phyloP scores from a whole-genome alignment of 805 yeast species.

The Myxozyma neotropica region DNA sequence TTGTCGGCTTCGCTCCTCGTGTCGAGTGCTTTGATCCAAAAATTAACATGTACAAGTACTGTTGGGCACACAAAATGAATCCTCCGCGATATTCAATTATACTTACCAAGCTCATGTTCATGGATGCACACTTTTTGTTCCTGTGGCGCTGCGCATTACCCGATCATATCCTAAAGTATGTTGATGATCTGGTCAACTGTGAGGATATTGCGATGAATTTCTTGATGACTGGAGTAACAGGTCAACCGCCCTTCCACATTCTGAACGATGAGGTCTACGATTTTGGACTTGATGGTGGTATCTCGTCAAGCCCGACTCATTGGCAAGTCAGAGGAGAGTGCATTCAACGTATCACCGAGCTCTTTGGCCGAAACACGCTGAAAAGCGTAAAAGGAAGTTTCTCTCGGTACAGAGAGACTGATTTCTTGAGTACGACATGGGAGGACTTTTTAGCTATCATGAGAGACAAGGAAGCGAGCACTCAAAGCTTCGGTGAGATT shows the following conservation, averaged over 20 bases:
- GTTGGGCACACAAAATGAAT: conserved; percentile 27
- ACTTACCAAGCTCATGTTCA: conserved; percentile 33
- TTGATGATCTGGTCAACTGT: conserved; percentile 32
- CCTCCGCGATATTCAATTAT: conserved; percentile 32
- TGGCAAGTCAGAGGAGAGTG: conserved; percentile 28
- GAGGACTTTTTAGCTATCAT: conserved; percentile 27
- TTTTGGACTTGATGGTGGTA: conserved; percentile 33
- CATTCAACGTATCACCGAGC: conserved; percentile 23
- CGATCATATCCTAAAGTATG: conserved; percentile 31
- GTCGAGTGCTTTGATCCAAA: conserved; percentile 28
- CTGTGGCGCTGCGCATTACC: conserved; percentile 34
- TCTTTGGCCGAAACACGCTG: conserved; percentile 28
- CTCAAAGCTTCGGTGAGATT: conserved; percentile 12
- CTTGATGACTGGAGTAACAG: conserved; percentile 29
- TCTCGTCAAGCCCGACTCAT: conserved; percentile 28
- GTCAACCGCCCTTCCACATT: conserved; percentile 26
- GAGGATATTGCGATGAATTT: conserved; percentile 35
- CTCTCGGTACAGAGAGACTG: conserved; percentile 23
- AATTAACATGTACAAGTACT: conserved; percentile 22
- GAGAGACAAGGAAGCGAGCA: conserved; percentile 19
- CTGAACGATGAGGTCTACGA: conserved; percentile 31
- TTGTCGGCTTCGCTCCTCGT: conserved; percentile 34
- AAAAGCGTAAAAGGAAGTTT: conserved; percentile 19
- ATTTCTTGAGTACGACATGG: conserved; percentile 33
- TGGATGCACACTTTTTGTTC: conserved; percentile 33